Conservation (phyloP, 257 asterid species). For the Nemophila menziesii region DNA sequence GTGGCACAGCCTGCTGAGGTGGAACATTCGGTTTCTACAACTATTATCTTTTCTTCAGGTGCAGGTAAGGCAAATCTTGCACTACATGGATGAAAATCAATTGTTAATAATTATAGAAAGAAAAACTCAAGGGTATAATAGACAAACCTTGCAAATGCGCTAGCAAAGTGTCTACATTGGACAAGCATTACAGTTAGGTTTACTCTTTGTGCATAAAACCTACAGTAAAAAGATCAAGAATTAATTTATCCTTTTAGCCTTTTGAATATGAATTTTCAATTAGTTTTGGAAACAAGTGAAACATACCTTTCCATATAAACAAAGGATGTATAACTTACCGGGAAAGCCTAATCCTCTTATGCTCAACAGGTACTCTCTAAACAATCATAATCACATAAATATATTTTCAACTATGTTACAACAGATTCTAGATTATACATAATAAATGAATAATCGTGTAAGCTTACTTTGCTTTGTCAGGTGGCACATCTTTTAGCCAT, state of each 20-base stretch:
- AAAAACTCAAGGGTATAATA: no score
- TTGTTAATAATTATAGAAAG: no score
- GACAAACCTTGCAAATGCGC: conserved; percentile 67
- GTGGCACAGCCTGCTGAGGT: no score
- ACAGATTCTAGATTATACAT: conserved; percentile 3
- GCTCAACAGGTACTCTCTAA: conserved; percentile 91
- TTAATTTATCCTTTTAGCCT: neutral
- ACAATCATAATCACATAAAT: conserved; percentile 9
- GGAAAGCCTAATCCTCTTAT: conserved; percentile 89
- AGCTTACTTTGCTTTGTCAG: conserved; percentile 88
- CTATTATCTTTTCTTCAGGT: no score
- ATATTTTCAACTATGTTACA: conserved; percentile 8
- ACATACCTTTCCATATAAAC: conserved; percentile 65
- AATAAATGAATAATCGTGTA: neutral
- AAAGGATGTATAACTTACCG: conserved; percentile 46
- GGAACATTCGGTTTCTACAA: no score
- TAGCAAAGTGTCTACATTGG: conserved; percentile 79
- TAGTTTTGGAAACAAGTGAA: neutral
- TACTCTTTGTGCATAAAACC: conserved; percentile 77
- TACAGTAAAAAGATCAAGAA: no score
- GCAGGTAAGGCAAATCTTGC: no score
- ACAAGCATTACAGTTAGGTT: conserved; percentile 74
- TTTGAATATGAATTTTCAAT: neutral
- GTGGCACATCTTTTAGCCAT: conserved; percentile 92
- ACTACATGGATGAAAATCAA: no score